Evolutionary conservation across 768 basidiomycete genomes (phyloP), one percentile per base, ranked within the genome.

Genomic region (Lactarius evosmus): DNA sequence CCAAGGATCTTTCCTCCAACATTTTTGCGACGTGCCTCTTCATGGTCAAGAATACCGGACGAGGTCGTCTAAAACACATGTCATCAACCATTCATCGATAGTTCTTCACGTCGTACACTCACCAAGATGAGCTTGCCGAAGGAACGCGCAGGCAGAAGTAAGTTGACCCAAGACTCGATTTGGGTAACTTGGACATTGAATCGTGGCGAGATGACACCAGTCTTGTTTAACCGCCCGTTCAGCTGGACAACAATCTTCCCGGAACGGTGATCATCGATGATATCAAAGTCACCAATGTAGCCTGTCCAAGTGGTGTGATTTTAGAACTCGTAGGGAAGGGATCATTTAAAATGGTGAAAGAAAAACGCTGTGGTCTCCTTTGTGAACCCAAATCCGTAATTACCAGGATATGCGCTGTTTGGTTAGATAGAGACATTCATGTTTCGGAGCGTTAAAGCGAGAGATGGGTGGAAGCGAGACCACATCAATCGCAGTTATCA

Each of bases 151-250:
- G 97, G 97, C 66, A 98, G 85, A 64, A 99, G 79, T 81, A 93
- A 83, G 84, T 95, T 95, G 82, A 98, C 93, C 96, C 96, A 98
- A 67, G 83, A 81, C 79, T 96, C 93, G 72, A 98, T 97, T 74
- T 95, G 89, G 71, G 77, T 87, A 66, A 91, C 88, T 75, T 95
- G 91, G 71, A 98, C 86, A 79, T 98, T 98, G 85, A 93, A 98
- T 60, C 97, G 91, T 50, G 96, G 95, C n/a, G 95, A 98, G 79
- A 98, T 98, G 74, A 99, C 96, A 71, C 96, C 97, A n/a, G 89
- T 90, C 82, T 99, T 99, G 85, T 99, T 99, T 71, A 99, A 85
- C 66, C 94, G 91, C 52, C 97, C 97, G 74, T 97, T 99, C 62
- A 99, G 87, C 79, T 99, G 95, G 71, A 98, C 85, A 72, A 99